Percentiles rank a stretch among this genome's conserved stretches.
These are phyloP conservation scores for Olyra latifolia DNA, from an alignment of 176 grass and related monocot species.

Conservation along the genomic window DNA sequence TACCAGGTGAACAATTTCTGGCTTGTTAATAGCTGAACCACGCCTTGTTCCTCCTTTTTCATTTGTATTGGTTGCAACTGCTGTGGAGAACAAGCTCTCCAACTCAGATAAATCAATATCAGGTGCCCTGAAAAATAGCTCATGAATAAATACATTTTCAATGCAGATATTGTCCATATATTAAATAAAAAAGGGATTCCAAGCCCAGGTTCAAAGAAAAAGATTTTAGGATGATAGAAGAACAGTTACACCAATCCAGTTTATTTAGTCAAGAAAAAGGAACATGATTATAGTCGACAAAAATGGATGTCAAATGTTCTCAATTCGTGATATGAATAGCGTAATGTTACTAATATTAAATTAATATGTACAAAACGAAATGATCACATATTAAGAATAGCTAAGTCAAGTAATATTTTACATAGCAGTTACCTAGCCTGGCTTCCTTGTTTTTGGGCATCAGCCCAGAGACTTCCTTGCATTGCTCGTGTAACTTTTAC, in stretches of 20 bases:
- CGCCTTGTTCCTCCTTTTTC: conserved; percentile 70
- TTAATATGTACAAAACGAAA: conserved; percentile 5
- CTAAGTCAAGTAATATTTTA: conserved; percentile 4
- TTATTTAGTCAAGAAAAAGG: conserved; percentile 19
- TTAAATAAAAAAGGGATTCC: conserved; percentile 12
- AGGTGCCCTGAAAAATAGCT: conserved; percentile 60
- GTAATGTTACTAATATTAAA: conserved; percentile 25
- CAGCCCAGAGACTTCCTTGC: conserved; percentile 99
- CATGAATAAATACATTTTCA: conserved; percentile 36
- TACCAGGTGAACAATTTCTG: conserved; percentile 94
- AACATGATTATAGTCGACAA: conserved; percentile 14
- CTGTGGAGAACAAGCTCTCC: conserved; percentile 79
- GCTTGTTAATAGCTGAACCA: conserved; percentile 71
- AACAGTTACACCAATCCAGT: conserved; percentile 12
- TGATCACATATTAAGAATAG: conserved; percentile 6
- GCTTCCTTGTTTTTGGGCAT: conserved; percentile 84
- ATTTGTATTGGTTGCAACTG: conserved; percentile 51
- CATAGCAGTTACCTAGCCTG: conserved; percentile 71
- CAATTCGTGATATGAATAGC: conserved; percentile 7
- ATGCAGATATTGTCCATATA: neutral
- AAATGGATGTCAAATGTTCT: conserved; percentile 13
- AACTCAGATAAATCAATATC: conserved; percentile 79
- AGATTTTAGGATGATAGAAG: conserved; percentile 12
- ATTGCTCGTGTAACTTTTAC: conserved; percentile 91
- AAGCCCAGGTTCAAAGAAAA: neutral